Evolutionary conservation across 2,329 filamentous ascomycete species (phyloP).

Genomic region (Daldinia sp.): DNA sequence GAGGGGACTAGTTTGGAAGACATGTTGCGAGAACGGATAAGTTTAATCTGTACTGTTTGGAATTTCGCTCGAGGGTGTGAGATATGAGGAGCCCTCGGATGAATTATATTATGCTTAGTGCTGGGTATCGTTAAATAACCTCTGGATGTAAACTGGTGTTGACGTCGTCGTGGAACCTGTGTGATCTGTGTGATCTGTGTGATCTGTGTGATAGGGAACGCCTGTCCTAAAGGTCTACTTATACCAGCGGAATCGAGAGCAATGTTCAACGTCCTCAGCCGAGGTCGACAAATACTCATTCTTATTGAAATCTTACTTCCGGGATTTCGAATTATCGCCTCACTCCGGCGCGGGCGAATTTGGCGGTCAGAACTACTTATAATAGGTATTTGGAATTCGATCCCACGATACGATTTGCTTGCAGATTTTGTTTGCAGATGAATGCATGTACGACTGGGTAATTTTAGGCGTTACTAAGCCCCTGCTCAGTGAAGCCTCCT

Average conservation of each 20-base stretch:
- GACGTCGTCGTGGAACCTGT: conserved; percentile 10
- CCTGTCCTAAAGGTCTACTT: conserved; percentile 2
- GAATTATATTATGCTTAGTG: background rate
- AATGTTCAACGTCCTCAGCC: conserved; percentile 3
- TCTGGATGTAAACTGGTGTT: conserved; percentile 2
- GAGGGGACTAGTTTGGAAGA: conserved; percentile 70
- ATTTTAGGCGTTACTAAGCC: background rate
- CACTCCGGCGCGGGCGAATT: background rate
- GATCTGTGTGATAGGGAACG: conserved; percentile 15
- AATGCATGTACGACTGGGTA: background rate
- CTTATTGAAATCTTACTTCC: conserved; percentile 9
- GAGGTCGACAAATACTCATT: conserved; percentile 25
- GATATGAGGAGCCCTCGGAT: background rate
- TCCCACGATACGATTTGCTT: background rate
- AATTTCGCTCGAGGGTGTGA: conserved; percentile 1
- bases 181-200: too few relatives aligned
- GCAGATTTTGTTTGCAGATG: background rate
- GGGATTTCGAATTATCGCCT: background rate
- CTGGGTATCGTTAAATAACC: conserved; percentile 5
- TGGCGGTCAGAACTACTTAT: background rate
- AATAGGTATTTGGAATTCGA: conserved; percentile 9
- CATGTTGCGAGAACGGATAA: conserved; percentile 53
- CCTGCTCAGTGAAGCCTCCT: conserved; percentile 3
- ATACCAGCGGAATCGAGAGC: conserved; percentile 9
- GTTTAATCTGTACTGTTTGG: background rate